A percentile compares a stretch with the other conserved stretches of the same genome.
Conservation (phyloP, 208 protist species). For the Tritrichomonas foetus region DNA sequence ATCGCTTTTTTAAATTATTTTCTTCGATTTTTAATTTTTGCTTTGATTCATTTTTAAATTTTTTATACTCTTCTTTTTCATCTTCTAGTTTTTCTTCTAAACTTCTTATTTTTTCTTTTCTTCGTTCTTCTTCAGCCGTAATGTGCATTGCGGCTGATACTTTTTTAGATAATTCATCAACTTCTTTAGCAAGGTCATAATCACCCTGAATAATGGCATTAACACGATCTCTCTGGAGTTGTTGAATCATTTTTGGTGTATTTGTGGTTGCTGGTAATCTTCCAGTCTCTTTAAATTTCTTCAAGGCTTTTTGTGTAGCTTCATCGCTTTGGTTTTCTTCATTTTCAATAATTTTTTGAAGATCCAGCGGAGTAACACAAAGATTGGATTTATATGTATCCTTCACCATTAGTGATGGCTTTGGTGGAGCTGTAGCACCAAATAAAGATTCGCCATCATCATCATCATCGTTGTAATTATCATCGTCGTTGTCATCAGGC, state of each 20-base stretch:
- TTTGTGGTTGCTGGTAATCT: too few relatives aligned
- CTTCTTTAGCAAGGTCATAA: not conserved
- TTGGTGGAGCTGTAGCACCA: too few relatives aligned
- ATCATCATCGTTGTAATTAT: too few relatives aligned
- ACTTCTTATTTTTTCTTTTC: not conserved
- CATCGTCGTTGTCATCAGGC: too few relatives aligned
- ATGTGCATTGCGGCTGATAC: not conserved
- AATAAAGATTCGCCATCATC: too few relatives aligned
- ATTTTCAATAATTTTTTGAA: not conserved
- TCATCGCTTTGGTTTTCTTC: not conserved
- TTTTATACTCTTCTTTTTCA: not conserved
- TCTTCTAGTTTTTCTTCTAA: not conserved
- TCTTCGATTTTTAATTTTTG: not conserved
- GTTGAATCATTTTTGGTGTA: not conserved
- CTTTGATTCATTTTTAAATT: not conserved
- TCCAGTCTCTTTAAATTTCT: too few relatives aligned
- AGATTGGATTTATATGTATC: not conserved
- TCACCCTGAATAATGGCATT: not conserved
- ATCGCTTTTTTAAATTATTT: not conserved
- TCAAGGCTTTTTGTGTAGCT: too few relatives aligned
- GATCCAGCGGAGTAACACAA: not conserved
- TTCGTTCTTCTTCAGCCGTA: not conserved
- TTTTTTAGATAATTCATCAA: not conserved
- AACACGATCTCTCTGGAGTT: not conserved
- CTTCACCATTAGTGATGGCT: too few relatives aligned